phyloP scores from a whole-genome alignment of 768 basidiomycete species.

The Leccinum sublutescens region DNA sequence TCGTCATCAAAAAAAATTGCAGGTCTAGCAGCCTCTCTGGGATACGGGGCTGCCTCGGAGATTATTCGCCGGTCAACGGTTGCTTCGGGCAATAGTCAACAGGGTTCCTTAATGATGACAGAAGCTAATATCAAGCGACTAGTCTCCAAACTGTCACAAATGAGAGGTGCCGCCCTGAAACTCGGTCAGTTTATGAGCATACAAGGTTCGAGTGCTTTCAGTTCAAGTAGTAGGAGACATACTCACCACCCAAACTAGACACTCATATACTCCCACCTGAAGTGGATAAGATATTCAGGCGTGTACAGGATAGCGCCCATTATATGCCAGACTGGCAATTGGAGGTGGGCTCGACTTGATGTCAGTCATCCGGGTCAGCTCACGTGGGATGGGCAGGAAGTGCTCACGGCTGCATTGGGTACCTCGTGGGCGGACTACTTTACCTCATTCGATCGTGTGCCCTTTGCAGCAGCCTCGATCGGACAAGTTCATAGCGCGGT shows the following conservation, averaged over 20 bases:
- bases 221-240: background rate
- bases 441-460: constrained; percentile 72
- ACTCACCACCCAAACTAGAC: constrained; percentile 46
- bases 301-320: constrained; percentile 93
- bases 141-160: constrained; percentile 88
- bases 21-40: constrained; percentile 90
- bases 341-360: constrained; percentile 54
- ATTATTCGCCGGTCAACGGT: constrained; percentile 66
- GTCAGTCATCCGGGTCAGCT: background rate
- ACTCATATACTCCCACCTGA: constrained; percentile 86
- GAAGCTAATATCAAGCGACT: constrained; percentile 89
- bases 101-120: constrained; percentile 73
- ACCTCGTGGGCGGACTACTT: constrained; percentile 72
- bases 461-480: constrained; percentile 95
- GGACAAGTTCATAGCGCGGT: constrained; percentile 89
- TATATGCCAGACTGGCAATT: constrained; percentile 99
- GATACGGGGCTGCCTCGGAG: constrained; percentile 89
- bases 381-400: constrained; percentile 44
- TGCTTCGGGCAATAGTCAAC: constrained; percentile 30
- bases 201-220: constrained; percentile 54
- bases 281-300: constrained; percentile 81
- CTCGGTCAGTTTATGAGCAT: constrained; percentile 97
- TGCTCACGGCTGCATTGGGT: constrained; percentile 73
- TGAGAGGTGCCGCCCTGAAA: constrained; percentile 96
- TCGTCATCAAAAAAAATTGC: background rate